phyloP scores from a whole-genome alignment of 2,329 filamentous ascomycete species.

The Scedosporium apiospermum region DNA sequence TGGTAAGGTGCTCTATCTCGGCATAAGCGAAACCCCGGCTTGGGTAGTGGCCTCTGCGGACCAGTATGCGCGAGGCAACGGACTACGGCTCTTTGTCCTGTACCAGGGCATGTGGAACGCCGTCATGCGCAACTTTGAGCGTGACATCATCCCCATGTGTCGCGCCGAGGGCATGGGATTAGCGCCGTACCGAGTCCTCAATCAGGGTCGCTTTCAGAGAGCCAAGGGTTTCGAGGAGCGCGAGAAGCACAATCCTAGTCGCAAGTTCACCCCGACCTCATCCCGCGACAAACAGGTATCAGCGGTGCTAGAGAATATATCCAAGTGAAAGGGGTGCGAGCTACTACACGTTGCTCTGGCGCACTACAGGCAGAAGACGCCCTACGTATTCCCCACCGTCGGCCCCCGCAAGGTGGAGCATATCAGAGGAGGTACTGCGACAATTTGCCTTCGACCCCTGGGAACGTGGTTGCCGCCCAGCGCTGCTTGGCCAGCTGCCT shows the following conservation, averaged over 20 bases:
- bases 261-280: constrained; percentile 24
- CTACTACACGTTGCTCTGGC: constrained; percentile 50
- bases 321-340: constrained; percentile 41
- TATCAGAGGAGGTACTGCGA: constrained; percentile 43
- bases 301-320: constrained; percentile 50
- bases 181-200: constrained; percentile 50
- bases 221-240: constrained; percentile 21
- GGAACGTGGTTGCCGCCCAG: too few species aligned
- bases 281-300: constrained; percentile 42
- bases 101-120: constrained; percentile 30
- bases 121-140: constrained; percentile 24
- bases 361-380: constrained; percentile 40
- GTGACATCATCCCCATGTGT: constrained; percentile 32
- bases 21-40: constrained; percentile 27
- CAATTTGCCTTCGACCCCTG: too few species aligned
- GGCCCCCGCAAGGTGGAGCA: constrained; percentile 44
- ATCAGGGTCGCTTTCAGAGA: constrained; percentile 40
- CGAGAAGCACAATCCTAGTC: constrained; percentile 26
- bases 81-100: constrained; percentile 25
- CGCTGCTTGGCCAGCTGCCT: too few species aligned
- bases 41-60: constrained; percentile 30
- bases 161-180: constrained; percentile 38
- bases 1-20: constrained; percentile 32
- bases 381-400: constrained; percentile 42
- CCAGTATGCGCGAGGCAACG: constrained; percentile 24